phyloP scores from a whole-genome alignment of 371 early-diverging fungal species.

The Nematocida displodere region DNA sequence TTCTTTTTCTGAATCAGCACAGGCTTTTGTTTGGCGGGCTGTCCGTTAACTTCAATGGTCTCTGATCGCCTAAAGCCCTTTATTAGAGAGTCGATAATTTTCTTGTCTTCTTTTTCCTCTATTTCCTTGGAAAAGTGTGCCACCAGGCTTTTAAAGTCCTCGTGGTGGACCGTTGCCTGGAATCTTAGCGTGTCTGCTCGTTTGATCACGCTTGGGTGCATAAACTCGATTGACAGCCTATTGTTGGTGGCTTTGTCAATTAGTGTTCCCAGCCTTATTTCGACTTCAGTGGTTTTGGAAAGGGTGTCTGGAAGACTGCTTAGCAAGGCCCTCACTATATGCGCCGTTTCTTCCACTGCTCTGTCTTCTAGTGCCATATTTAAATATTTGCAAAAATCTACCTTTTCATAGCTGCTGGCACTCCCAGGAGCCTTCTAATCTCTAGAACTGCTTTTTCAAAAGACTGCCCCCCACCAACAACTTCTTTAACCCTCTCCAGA shows the following conservation, averaged over 20 bases:
- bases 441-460: not conserved
- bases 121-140: not conserved
- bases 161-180: conserved; percentile 13
- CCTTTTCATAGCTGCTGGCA: not conserved
- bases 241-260: conserved; percentile 34
- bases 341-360: not conserved
- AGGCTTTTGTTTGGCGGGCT: not conserved
- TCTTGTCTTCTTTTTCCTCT: not conserved
- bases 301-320: conserved; percentile 11
- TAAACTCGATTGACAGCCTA: not conserved
- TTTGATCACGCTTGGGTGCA: conserved; percentile 43
- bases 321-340: not conserved
- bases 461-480: not conserved
- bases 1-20: conserved; percentile 35
- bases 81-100: conserved; percentile 30
- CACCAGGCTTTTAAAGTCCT: not conserved
- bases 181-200: conserved; percentile 29
- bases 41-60: conserved; percentile 23
- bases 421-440: not conserved
- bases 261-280: conserved; percentile 26
- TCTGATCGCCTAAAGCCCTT: conserved; percentile 32
- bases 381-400: not conserved
- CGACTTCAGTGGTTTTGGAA: conserved; percentile 20
- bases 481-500: too few relatives aligned
- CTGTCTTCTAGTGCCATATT: conserved; percentile 30